These are phyloP conservation scores for Lolium perenne DNA, from an alignment of 176 grass and related monocot genomes.

Conservation along the genomic window DNA sequence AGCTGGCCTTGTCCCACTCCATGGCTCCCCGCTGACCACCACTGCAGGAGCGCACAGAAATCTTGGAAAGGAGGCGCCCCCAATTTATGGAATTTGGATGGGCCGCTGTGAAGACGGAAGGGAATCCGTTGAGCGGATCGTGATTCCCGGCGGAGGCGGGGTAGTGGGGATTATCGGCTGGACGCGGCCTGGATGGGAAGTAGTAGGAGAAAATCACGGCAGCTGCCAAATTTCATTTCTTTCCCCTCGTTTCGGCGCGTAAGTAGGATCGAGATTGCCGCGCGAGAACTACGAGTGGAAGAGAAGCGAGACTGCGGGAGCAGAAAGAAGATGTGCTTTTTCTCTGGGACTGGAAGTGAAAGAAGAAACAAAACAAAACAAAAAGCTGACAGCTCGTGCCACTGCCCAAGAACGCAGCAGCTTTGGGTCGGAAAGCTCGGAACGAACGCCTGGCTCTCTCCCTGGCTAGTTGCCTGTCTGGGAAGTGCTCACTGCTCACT, in stretches of 20 bases:
- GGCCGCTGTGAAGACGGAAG: conserved; percentile 29
- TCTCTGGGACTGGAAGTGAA: not conserved
- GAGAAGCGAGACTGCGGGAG: not conserved
- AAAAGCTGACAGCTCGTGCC: conserved; percentile 14
- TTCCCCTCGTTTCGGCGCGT: not conserved
- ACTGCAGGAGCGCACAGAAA: not conserved
- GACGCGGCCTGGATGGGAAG: conserved; percentile 9
- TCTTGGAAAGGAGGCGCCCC: not conserved
- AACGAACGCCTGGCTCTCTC: not conserved
- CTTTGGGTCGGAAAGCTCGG: conserved; percentile 10
- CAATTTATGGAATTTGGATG: not conserved
- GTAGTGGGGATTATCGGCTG: not conserved
- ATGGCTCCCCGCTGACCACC: conserved; percentile 1
- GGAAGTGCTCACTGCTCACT: not conserved
- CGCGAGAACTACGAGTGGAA: not conserved
- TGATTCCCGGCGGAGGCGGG: not conserved
- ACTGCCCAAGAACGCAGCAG: conserved; percentile 7
- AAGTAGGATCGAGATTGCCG: no score
- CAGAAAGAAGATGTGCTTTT: not conserved
- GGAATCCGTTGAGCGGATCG: not conserved
- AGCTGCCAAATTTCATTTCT: not conserved
- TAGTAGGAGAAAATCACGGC: not conserved
- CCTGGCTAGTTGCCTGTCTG: not conserved
- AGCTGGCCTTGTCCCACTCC: conserved; percentile 51
- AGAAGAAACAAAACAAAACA: not conserved